A percentile compares a stretch with the other conserved stretches of the same genome.
Evolutionary conservation across 495 filamentous ascomycete genomes (phyloP).

Genomic region (Penicillium psychrofluorescens): DNA sequence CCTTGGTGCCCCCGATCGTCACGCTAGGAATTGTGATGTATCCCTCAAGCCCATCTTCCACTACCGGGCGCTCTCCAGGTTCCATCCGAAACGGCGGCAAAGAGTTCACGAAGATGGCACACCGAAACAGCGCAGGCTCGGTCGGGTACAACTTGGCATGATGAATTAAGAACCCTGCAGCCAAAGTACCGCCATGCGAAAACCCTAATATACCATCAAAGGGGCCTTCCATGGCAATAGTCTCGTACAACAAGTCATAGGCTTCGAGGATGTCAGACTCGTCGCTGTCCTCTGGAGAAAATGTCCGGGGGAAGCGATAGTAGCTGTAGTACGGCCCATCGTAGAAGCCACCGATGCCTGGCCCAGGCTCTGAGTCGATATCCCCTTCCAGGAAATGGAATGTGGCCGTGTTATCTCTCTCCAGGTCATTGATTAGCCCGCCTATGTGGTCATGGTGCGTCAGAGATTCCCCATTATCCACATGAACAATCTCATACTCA

Average conservation of each 20-base stretch:
- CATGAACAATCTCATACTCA: slow-evolving; percentile 9
- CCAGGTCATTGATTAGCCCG: slow-evolving; percentile 18
- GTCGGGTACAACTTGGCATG: slow-evolving; percentile 19
- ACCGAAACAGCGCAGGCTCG: slow-evolving; percentile 18
- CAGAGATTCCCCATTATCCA: not conserved
- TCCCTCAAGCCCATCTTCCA: slow-evolving; percentile 16
- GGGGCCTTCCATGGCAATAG: slow-evolving; percentile 26
- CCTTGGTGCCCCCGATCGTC: slow-evolving; percentile 20
- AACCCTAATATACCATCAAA: slow-evolving; percentile 34
- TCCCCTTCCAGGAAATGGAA: slow-evolving; percentile 29
- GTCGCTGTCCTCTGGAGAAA: slow-evolving; percentile 13
- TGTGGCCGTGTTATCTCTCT: slow-evolving; percentile 23
- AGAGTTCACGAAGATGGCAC: slow-evolving; percentile 30
- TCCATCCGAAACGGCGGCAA: slow-evolving; percentile 26
- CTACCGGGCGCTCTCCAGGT: slow-evolving; percentile 11
- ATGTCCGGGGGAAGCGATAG: slow-evolving; percentile 24
- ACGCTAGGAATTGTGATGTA: slow-evolving; percentile 21
- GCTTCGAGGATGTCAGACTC: slow-evolving; percentile 19
- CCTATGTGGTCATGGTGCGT: slow-evolving; percentile 4
- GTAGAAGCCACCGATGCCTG: slow-evolving; percentile 25
- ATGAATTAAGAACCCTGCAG: slow-evolving; percentile 24
- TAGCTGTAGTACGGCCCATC: slow-evolving; percentile 31
- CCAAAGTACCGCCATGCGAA: slow-evolving; percentile 30
- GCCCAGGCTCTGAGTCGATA: slow-evolving; percentile 22
- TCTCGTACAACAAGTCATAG: slow-evolving; percentile 22